Evolutionary conservation across 2,329 filamentous ascomycete species (phyloP).

Genomic region (Ophiocordyceps camponoti-floridani): DNA sequence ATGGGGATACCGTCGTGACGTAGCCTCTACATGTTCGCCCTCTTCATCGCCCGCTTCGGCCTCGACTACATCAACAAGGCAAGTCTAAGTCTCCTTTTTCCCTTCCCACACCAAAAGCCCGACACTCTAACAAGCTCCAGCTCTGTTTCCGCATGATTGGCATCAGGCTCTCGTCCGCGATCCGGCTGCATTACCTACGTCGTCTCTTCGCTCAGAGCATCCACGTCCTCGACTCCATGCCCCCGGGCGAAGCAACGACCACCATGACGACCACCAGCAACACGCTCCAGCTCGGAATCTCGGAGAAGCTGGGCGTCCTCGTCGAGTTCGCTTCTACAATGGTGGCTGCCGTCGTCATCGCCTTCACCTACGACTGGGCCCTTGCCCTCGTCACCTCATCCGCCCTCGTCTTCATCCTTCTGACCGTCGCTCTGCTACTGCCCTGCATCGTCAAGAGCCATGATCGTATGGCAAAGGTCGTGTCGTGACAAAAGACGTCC

Average conservation of each 20-base stretch:
- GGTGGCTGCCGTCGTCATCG: constrained; percentile 32
- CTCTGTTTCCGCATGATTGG: constrained; percentile 44
- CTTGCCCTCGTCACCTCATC: constrained; percentile 41
- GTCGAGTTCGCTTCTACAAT: constrained; percentile 37
- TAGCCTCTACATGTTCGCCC: constrained; percentile 49
- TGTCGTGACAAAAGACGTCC: neutral
- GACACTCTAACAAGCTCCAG: too few species aligned
- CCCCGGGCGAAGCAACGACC: constrained; percentile 39
- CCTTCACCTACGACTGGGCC: constrained; percentile 39
- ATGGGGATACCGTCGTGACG: too few species aligned
- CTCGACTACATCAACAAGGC: constrained; percentile 45
- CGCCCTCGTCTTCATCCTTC: constrained; percentile 34
- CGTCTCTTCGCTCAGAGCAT: constrained; percentile 47
- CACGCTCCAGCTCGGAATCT: constrained; percentile 45
- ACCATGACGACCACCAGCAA: constrained; percentile 49
- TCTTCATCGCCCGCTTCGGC: constrained; percentile 49
- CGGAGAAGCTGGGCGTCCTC: constrained; percentile 41
- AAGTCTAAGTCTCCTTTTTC: too few species aligned
- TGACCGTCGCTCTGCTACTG: constrained; percentile 28
- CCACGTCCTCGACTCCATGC: constrained; percentile 48
- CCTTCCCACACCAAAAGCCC: too few species aligned
- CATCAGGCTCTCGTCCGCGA: constrained; percentile 40
- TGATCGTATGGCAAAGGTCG: constrained; percentile 21
- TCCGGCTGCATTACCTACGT: constrained; percentile 46
- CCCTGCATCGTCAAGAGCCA: constrained; percentile 38